Conservation (phyloP, 345 rosid genomes). For the Conringia planisiliqua region DNA sequence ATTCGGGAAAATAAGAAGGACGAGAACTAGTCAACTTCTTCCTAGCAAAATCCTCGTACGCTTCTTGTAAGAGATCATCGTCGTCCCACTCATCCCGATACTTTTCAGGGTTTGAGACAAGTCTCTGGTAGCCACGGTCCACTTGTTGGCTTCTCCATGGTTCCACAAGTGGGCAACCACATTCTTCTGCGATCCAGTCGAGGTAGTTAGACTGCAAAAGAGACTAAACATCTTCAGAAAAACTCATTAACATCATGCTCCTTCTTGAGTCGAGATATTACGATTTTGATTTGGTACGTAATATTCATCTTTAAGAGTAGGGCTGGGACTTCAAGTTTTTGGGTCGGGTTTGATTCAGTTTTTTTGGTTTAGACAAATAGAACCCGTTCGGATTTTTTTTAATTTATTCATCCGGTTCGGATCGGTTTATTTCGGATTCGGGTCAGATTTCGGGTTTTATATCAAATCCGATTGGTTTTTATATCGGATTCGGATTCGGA, state of each 20-base stretch:
- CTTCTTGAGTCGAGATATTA: neutral
- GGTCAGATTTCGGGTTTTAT: no score
- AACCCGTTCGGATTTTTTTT: no score
- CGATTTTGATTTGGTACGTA: neutral
- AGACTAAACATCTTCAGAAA: no score
- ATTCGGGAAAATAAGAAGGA: conserved; percentile 1
- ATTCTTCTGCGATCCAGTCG: conserved; percentile 29
- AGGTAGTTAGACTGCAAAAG: conserved; percentile 44
- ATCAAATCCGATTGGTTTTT: no score
- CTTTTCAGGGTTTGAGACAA: conserved; percentile 27
- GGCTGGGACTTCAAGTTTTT: no score
- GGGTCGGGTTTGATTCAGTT: no score
- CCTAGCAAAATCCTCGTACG: conserved; percentile 40
- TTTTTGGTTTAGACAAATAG: no score
- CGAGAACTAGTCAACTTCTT: neutral
- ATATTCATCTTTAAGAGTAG: no score
- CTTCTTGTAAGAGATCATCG: conserved; percentile 39
- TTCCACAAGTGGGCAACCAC: conserved; percentile 40
- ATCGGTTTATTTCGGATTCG: no score
- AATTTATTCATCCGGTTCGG: no score
- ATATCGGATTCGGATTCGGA: no score
- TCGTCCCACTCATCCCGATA: conserved; percentile 61
- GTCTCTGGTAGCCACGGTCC: neutral
- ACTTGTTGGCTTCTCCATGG: conserved; percentile 53
- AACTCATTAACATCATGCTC: neutral